Percentiles rank a stretch among this genome's conserved stretches.
These are phyloP conservation scores for Tetracladium maxilliforme DNA, from an alignment of 2,329 filamentous ascomycete genomes.

Conservation along the genomic window DNA sequence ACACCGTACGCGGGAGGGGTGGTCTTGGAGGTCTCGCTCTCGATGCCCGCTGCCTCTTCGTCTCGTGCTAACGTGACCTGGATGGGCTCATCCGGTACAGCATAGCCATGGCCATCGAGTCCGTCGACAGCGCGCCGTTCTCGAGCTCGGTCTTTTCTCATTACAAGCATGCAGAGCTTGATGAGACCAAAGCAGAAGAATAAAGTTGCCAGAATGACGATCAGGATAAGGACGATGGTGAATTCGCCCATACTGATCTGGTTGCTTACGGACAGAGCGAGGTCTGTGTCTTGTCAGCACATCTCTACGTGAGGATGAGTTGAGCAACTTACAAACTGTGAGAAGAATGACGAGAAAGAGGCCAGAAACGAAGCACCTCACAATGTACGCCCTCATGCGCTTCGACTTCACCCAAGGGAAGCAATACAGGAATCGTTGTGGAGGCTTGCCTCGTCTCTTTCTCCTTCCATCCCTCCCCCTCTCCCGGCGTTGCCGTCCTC, in stretches of 20 bases:
- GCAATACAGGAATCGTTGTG: constrained; percentile 34
- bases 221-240: constrained; percentile 65
- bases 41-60: constrained; percentile 48
- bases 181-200: constrained; percentile 72
- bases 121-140: constrained; percentile 14
- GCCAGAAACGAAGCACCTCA: constrained; percentile 51
- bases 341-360: constrained; percentile 2
- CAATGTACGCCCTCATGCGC: constrained; percentile 35
- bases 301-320: constrained; percentile 1
- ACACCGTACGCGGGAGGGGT: constrained; percentile 75
- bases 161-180: constrained; percentile 52
- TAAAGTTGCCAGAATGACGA: constrained; percentile 59
- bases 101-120: constrained; percentile 37
- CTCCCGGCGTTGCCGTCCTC: constrained; percentile 7
- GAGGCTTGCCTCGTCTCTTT: constrained; percentile 8
- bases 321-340: neutral
- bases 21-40: constrained; percentile 37
- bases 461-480: constrained; percentile 5
- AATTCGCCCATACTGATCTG: constrained; percentile 53
- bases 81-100: constrained; percentile 59
- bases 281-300: constrained; percentile 50
- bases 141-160: constrained; percentile 24
- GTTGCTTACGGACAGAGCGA: constrained; percentile 54
- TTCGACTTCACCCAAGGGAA: constrained; percentile 39
- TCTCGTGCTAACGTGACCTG: constrained; percentile 61